phyloP scores from a whole-genome alignment of 2,329 filamentous ascomycete species.

The Karstenula rhodostoma region DNA sequence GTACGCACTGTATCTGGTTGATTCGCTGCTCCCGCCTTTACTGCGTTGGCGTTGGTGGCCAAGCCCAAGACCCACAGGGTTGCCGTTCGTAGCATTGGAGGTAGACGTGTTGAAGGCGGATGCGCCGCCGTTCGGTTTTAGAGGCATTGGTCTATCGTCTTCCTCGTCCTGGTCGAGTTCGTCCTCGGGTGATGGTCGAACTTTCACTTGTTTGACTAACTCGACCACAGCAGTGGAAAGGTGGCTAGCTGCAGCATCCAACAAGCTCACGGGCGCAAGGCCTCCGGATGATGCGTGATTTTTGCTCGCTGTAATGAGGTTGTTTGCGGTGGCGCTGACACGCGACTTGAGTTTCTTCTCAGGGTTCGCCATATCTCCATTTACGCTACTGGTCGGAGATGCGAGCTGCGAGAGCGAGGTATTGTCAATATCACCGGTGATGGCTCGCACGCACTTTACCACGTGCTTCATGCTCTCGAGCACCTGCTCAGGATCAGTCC shows the following conservation, averaged over 20 bases:
- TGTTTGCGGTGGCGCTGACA: slow-evolving; percentile 93
- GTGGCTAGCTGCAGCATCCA: slow-evolving; percentile 93
- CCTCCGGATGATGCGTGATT: slow-evolving; percentile 86
- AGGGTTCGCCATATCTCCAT: slow-evolving; percentile 39
- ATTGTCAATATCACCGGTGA: slow-evolving; percentile 78
- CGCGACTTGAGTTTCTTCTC: slow-evolving; percentile 75
- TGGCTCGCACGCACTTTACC: slow-evolving; percentile 80
- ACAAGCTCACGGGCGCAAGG: slow-evolving; percentile 87
- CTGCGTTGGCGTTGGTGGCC: slow-evolving; percentile 41
- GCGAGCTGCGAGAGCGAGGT: slow-evolving; percentile 57
- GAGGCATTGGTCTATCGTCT: slow-evolving; percentile 47
- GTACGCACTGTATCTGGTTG: slow-evolving; percentile 45
- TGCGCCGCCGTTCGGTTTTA: slow-evolving; percentile 36
- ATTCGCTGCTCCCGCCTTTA: slow-evolving; percentile 46
- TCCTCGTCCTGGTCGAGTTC: slow-evolving; percentile 84
- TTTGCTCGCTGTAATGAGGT: slow-evolving; percentile 91
- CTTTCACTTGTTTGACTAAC: slow-evolving; percentile 82
- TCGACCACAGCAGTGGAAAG: slow-evolving; percentile 87
- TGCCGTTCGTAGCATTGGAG: slow-evolving; percentile 31
- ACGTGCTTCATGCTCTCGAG: slow-evolving; percentile 89
- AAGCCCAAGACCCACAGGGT: slow-evolving; percentile 16
- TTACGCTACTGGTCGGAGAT: slow-evolving; percentile 47
- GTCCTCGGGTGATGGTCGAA: slow-evolving; percentile 75
- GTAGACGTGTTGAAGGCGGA: slow-evolving; percentile 31
- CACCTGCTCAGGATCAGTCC: slow-evolving; percentile 75